phyloP scores from a whole-genome alignment of 2,329 filamentous ascomycete species.

The Alternaria incomplexa region DNA sequence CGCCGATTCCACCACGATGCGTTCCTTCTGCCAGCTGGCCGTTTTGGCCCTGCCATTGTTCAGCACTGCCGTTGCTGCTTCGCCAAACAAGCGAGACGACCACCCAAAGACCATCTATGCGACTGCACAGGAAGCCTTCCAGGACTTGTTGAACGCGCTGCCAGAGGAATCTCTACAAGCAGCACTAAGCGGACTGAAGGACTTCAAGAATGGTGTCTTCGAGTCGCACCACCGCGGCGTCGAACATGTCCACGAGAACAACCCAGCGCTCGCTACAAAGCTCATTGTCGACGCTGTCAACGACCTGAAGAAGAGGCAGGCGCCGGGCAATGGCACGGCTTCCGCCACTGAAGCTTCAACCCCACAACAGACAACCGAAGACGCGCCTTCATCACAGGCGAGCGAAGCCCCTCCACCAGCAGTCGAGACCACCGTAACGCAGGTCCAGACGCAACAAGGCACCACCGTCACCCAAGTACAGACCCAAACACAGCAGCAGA shows the following conservation, averaged over 20 bases:
- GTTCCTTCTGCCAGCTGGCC: slow-evolving; percentile 35
- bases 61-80: slow-evolving; percentile 26
- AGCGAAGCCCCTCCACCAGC: slow-evolving; percentile 5
- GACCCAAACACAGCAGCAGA: slow-evolving; percentile 1
- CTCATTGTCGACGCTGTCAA: slow-evolving; percentile 68
- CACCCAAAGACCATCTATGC: slow-evolving; percentile 31
- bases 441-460: neutral
- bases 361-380: slow-evolving; percentile 8
- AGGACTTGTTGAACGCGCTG: slow-evolving; percentile 62
- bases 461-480: neutral
- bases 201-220: slow-evolving; percentile 73
- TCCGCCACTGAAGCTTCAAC: neutral
- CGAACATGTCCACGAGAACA: slow-evolving; percentile 66
- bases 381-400: slow-evolving; percentile 8
- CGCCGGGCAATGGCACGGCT: slow-evolving; percentile 32
- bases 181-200: slow-evolving; percentile 67
- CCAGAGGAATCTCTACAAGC: slow-evolving; percentile 68
- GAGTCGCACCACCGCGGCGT: slow-evolving; percentile 68
- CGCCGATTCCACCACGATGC: slow-evolving; percentile 31
- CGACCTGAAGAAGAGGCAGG: slow-evolving; percentile 53
- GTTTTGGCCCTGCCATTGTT: slow-evolving; percentile 42
- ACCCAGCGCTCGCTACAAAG: slow-evolving; percentile 67
- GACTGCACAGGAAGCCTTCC: slow-evolving; percentile 54
- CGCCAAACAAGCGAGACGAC: slow-evolving; percentile 23
- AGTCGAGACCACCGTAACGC: slow-evolving; percentile 1